phyloP scores from a whole-genome alignment of 2,329 filamentous ascomycete genomes.

The Biscogniauxia sp. region DNA sequence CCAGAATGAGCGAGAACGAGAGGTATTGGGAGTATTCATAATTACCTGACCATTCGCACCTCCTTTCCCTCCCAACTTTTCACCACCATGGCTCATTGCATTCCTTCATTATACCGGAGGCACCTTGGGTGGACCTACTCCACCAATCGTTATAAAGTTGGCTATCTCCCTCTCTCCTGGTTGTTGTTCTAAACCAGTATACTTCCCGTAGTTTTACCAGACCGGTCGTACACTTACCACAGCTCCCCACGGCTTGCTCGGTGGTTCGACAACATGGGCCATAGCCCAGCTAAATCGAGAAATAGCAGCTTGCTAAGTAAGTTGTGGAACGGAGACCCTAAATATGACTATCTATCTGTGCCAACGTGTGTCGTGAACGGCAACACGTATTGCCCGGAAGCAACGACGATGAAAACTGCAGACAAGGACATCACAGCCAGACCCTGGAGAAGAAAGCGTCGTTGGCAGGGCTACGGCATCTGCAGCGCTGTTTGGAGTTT shows the following conservation, averaged over 20 bases:
- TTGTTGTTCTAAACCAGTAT: background rate
- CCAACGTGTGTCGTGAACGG: conserved; percentile 11
- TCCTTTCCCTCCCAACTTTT: background rate
- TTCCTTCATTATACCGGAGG: background rate
- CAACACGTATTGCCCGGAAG: conserved; percentile 4
- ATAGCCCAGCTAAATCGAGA: background rate
- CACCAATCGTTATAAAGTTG: background rate
- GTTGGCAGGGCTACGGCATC: conserved; percentile 27
- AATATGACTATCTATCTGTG: conserved; percentile 14
- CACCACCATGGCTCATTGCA: background rate
- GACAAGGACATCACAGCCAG: conserved; percentile 4
- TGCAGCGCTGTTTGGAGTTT: conserved; percentile 37
- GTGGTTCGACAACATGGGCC: background rate
- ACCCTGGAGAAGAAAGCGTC: conserved; percentile 10
- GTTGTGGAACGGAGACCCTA: conserved; percentile 12
- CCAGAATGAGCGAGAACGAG: background rate
- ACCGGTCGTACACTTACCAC: too few relatives aligned
- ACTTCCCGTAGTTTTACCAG: too few relatives aligned
- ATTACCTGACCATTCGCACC: background rate
- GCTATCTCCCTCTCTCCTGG: background rate
- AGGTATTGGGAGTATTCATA: background rate
- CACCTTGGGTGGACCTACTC: background rate
- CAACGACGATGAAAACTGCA: background rate
- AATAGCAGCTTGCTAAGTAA: conserved; percentile 10
- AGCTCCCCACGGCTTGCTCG: too few relatives aligned